phyloP scores from a whole-genome alignment of 805 yeast genomes.

The Candida lessepsii region DNA sequence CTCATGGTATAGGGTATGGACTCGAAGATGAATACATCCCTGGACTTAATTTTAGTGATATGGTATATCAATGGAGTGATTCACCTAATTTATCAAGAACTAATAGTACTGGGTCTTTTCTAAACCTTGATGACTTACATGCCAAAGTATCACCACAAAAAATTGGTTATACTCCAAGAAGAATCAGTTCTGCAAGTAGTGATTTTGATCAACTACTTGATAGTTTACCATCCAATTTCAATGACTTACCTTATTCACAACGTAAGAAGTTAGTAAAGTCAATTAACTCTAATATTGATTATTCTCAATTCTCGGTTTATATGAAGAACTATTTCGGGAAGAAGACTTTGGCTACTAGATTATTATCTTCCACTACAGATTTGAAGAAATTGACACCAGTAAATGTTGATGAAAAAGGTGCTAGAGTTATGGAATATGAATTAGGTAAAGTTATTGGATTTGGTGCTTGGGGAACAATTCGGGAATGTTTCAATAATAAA shows the following conservation, averaged over 20 bases:
- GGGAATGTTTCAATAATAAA: constrained; percentile 54
- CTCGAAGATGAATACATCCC: constrained; percentile 79
- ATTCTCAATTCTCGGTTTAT: constrained; percentile 41
- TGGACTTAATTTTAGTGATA: constrained; percentile 57
- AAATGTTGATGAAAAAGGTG: constrained; percentile 65
- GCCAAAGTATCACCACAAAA: constrained; percentile 46
- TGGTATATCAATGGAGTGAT: constrained; percentile 46
- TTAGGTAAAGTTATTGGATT: constrained; percentile 77
- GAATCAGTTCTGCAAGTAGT: constrained; percentile 11
- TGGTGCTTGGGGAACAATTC: constrained; percentile 88
- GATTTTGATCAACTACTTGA: constrained; percentile 40
- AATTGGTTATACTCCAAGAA: constrained; percentile 17
- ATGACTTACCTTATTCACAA: constrained; percentile 59
- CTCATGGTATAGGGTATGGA: constrained; percentile 42
- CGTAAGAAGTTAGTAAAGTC: constrained; percentile 47
- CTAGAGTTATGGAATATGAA: constrained; percentile 56
- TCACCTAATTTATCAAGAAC: constrained; percentile 17
- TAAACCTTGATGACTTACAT: constrained; percentile 42
- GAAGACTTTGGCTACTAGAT: constrained; percentile 41
- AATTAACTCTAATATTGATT: constrained; percentile 39
- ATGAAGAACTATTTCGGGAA: constrained; percentile 36
- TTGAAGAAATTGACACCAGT: constrained; percentile 31
- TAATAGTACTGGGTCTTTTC: constrained; percentile 33
- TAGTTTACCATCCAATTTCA: constrained; percentile 52
- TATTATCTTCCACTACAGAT: constrained; percentile 40